These are phyloP conservation scores for Bondarzewia mesenterica DNA, from an alignment of 1,284 basidiomycete genomes.

Conservation along the genomic window DNA sequence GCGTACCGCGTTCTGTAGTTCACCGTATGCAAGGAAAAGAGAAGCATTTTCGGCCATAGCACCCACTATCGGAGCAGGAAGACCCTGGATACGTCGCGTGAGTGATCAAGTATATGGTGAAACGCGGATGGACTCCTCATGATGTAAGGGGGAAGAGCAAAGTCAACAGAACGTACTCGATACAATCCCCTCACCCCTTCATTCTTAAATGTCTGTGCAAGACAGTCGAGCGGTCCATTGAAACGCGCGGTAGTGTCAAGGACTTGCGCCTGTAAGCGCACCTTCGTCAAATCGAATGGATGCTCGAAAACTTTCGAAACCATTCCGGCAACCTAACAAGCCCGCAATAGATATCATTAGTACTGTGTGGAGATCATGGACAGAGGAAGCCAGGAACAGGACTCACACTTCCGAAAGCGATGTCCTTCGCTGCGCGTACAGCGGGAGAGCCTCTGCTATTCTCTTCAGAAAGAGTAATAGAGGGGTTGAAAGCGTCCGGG, in stretches of 20 bases:
- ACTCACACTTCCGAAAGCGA: slow-evolving; percentile 51
- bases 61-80: slow-evolving; percentile 83
- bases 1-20: slow-evolving; percentile 68
- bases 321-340: slow-evolving; percentile 64
- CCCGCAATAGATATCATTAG: slow-evolving; percentile 1
- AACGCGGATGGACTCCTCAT: neutral
- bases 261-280: slow-evolving; percentile 78
- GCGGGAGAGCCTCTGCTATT: slow-evolving; percentile 17
- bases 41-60: slow-evolving; percentile 90
- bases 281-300: slow-evolving; percentile 82
- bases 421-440: slow-evolving; percentile 41
- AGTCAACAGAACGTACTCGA: slow-evolving; percentile 46
- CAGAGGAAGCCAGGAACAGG: neutral
- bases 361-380: neutral
- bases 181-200: slow-evolving; percentile 79
- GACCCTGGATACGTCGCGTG: slow-evolving; percentile 50
- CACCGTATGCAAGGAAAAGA: slow-evolving; percentile 82
- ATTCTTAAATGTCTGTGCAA: slow-evolving; percentile 66
- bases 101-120: no score
- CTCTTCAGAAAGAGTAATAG: slow-evolving; percentile 12
- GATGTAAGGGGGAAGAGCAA: slow-evolving; percentile 1
- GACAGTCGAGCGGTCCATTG: slow-evolving; percentile 75
- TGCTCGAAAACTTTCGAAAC: slow-evolving; percentile 80
- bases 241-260: slow-evolving; percentile 66
- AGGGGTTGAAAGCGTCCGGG: slow-evolving; percentile 18